Percentiles rank a stretch among this genome's conserved stretches.
Evolutionary conservation across 805 yeast species (phyloP).

Genomic region (Candida oleophila): DNA sequence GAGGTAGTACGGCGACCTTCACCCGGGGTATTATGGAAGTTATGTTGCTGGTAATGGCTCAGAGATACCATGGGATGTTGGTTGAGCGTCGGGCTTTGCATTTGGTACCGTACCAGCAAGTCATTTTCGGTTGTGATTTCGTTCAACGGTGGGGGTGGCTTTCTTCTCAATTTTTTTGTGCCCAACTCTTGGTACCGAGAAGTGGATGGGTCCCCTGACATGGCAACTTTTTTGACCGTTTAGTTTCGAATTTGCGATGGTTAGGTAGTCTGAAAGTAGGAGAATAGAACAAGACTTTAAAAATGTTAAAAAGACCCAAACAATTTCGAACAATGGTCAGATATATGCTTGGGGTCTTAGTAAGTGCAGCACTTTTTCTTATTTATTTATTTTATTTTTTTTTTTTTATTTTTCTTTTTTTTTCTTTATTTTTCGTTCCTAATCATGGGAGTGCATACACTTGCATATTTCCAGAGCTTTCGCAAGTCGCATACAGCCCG

Average conservation of each 20-base stretch:
- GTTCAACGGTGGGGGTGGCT: conserved; percentile 2
- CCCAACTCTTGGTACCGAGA: neutral
- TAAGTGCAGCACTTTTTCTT: neutral
- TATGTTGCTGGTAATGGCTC: neutral
- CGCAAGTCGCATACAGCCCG: neutral
- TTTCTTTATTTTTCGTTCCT: neutral
- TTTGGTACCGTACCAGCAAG: neutral
- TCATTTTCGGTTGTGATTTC: neutral
- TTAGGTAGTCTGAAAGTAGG: neutral
- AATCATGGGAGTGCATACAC: neutral
- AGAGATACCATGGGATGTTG: neutral
- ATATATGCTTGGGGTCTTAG: neutral
- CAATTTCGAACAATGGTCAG: too few relatives aligned
- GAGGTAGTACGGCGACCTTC: too few relatives aligned
- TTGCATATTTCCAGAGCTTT: too few relatives aligned
- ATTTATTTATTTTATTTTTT: too few relatives aligned
- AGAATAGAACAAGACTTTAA: too few relatives aligned
- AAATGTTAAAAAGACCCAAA: too few relatives aligned
- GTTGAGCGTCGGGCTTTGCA: neutral
- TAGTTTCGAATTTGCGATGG: neutral
- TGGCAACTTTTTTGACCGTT: neutral
- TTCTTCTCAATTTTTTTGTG: neutral
- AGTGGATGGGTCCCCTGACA: neutral
- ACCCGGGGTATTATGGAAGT: neutral
- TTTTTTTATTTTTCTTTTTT: too few relatives aligned